Conservation (phyloP, 129 eudicot genomes). For the Lactuca saligna region DNA sequence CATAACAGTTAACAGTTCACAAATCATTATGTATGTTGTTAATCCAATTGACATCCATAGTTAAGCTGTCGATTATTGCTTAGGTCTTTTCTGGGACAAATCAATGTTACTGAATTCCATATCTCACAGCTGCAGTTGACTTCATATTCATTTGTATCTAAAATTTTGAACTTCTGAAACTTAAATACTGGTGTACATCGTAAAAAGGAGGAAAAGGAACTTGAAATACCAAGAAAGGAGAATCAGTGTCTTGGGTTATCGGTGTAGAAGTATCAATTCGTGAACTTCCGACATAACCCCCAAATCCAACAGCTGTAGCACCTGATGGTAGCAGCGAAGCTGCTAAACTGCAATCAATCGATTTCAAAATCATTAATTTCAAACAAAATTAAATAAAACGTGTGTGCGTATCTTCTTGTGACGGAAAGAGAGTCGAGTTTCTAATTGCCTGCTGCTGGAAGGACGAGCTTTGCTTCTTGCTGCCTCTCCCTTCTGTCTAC, state of each 20-base stretch:
- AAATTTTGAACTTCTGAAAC: not conserved
- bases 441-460: constrained; percentile 89
- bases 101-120: too few relatives aligned
- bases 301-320: constrained; percentile 79
- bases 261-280: constrained; percentile 57
- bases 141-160: constrained; percentile 4
- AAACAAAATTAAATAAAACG: not conserved
- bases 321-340: constrained; percentile 88
- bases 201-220: not conserved
- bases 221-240: constrained; percentile 36
- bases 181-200: not conserved
- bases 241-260: constrained; percentile 38
- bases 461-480: constrained; percentile 95
- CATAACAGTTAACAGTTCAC: constrained; percentile 1
- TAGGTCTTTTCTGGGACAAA: too few relatives aligned
- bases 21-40: not conserved
- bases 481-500: constrained; percentile 87
- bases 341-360: constrained; percentile 60
- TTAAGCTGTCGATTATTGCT: not conserved
- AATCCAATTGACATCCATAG: not conserved
- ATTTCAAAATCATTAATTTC: not conserved
- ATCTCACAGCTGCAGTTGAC: not conserved
- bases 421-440: not conserved
- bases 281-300: constrained; percentile 89
- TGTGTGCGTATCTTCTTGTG: not conserved